Conservation (phyloP, 2,329 filamentous ascomycete species). For the Nemania serpens region DNA sequence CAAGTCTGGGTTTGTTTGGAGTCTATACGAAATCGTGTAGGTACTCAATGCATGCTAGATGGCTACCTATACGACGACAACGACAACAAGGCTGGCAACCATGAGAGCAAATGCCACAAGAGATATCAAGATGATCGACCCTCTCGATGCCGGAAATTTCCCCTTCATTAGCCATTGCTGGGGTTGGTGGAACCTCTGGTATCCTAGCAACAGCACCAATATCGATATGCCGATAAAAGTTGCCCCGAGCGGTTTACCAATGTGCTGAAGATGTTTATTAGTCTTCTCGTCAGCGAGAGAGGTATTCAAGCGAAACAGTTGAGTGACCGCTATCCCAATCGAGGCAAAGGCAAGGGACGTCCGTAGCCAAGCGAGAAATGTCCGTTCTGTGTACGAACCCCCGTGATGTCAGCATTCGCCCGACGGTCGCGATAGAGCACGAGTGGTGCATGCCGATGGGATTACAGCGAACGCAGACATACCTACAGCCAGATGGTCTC, state of each 20-base stretch:
- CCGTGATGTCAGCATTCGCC: constrained; percentile 24
- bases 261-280: constrained; percentile 52
- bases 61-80: constrained; percentile 61
- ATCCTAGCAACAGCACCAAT: constrained; percentile 74
- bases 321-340: constrained; percentile 82
- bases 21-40: background rate
- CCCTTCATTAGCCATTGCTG: constrained; percentile 81
- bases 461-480: constrained; percentile 31
- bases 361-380: constrained; percentile 83
- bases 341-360: constrained; percentile 81
- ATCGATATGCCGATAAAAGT: constrained; percentile 79
- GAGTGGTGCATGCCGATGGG: background rate
- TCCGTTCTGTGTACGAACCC: constrained; percentile 65
- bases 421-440: background rate
- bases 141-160: constrained; percentile 79
- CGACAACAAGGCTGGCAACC: constrained; percentile 62
- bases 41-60: constrained; percentile 3
- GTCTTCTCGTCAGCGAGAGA: constrained; percentile 51
- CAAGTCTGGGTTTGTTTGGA: too few species aligned
- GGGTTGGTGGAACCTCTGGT: constrained; percentile 76
- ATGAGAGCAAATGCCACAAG: constrained; percentile 67
- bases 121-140: constrained; percentile 73
- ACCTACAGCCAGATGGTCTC: constrained; percentile 83
- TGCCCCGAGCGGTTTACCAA: constrained; percentile 76
- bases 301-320: constrained; percentile 82